Base-by-base conservation (phyloP, 768 basidiomycete genomes). In the Pleurotus tuber-regium region DNA sequence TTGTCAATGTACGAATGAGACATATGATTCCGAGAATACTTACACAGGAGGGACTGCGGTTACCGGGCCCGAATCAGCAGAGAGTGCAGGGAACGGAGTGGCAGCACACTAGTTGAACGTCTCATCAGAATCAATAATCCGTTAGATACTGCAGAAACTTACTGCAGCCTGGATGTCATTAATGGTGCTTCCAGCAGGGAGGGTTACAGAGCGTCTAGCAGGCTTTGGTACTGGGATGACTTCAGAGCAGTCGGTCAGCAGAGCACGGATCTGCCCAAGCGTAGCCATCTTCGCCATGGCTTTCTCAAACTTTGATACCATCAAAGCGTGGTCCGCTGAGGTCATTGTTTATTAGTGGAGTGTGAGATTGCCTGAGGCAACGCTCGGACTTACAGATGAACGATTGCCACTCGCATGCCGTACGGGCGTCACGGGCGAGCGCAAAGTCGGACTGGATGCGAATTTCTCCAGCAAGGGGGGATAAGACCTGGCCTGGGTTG, bases 381-480 rank as follows among this genome's bases (percentile, higher is more conserved):
- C n/a, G n/a, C n/a, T n/a, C 14, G 4, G 16, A 42, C 40, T 29
- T 43, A 52, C 51, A 28, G 26, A 35, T 35, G 40, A 52, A 52
- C 14, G 39, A 43, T 43, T 52, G 51, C 51, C 48, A 50, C 26
- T 50, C 48, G 26, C 48, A 50, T 12, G 48, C 48, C 4, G 48
- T 50, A 21, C 48, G 48, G 10, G 48, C 9, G 24, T 50, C 48
- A n/a, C 63, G 62, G 16, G 65, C 63, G 16, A 38, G 48, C 12
- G 23, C 33, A 19, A 50, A 50, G 16, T 50, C 48, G 8, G 48
- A 40, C 23, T 35, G 29, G 19, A 43, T 56, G 21, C 66, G 64
- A 47, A 67, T 57, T 50, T 68, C 67, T 3, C 66, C 63, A 8
- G 52, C 53, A 3, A 70, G 49, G 16, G 54, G 58, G n/a, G 57